Conservation (phyloP, 2,329 filamentous ascomycete species). For the Microcera coccophila region DNA sequence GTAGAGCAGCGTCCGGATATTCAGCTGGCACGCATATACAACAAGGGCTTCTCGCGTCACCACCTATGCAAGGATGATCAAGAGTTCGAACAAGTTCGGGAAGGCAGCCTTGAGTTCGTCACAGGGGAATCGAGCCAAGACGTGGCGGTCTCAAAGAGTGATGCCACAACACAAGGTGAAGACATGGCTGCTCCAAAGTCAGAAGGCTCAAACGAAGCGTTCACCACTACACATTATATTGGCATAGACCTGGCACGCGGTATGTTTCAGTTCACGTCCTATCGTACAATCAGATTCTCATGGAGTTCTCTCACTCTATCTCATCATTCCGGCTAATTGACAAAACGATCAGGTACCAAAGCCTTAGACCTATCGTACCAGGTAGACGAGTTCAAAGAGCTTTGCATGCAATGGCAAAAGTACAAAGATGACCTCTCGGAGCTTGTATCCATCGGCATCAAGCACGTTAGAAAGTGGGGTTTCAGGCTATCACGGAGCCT, state of each 20-base stretch:
- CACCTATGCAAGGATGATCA: conserved; percentile 62
- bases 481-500: background rate
- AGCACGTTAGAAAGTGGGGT: conserved; percentile 80
- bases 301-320: too few species aligned
- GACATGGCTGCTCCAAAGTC: conserved; percentile 8
- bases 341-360: conserved; percentile 56
- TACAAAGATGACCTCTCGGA: conserved; percentile 67
- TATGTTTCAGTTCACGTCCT: conserved; percentile 40
- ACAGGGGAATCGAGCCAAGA: conserved; percentile 36
- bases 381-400: conserved; percentile 81
- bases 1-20: conserved; percentile 79
- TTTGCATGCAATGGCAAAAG: conserved; percentile 70
- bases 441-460: conserved; percentile 65
- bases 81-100: conserved; percentile 51
- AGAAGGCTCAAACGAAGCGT: conserved; percentile 48
- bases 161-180: conserved; percentile 36
- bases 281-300: background rate
- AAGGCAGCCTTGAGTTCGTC: conserved; percentile 49
- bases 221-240: conserved; percentile 92
- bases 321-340: conserved; percentile 16
- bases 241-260: conserved; percentile 76
- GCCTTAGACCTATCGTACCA: conserved; percentile 75
- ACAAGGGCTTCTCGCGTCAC: conserved; percentile 82
- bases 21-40: conserved; percentile 82
- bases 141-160: conserved; percentile 32